These are phyloP conservation scores for Coniochaeta prunicola DNA, from an alignment of 2,329 filamentous ascomycete genomes.

Conservation along the genomic window DNA sequence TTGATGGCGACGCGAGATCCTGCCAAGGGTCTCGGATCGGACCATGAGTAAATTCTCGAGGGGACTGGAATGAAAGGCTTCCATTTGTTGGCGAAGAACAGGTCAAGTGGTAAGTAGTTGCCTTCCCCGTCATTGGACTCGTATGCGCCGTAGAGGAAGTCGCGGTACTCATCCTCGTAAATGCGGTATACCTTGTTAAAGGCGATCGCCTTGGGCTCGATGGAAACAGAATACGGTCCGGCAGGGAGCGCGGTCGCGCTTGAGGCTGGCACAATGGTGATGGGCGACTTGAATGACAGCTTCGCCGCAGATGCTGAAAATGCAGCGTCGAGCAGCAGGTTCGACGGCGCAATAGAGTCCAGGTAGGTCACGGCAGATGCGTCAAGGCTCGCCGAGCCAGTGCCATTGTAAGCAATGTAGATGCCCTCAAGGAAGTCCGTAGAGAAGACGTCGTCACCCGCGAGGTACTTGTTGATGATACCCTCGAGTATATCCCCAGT, in stretches of 20 bases:
- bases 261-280: slow-evolving; percentile 5
- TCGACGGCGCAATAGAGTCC: slow-evolving; percentile 6
- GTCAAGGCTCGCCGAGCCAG: slow-evolving; percentile 14
- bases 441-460: slow-evolving; percentile 27
- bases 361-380: slow-evolving; percentile 12
- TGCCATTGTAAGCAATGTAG: slow-evolving; percentile 19
- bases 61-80: slow-evolving; percentile 24
- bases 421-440: slow-evolving; percentile 25
- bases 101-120: slow-evolving; percentile 11
- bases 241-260: slow-evolving; percentile 7
- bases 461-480: slow-evolving; percentile 21
- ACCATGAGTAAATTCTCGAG: slow-evolving; percentile 27
- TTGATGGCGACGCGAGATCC: slow-evolving; percentile 26
- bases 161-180: slow-evolving; percentile 13
- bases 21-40: slow-evolving; percentile 23
- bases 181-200: slow-evolving; percentile 15
- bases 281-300: slow-evolving; percentile 4
- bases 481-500: slow-evolving; percentile 19
- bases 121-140: slow-evolving; percentile 12
- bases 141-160: slow-evolving; percentile 17
- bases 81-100: slow-evolving; percentile 12
- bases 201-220: slow-evolving; percentile 10
- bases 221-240: slow-evolving; percentile 13
- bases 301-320: slow-evolving; percentile 7
- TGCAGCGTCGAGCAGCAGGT: slow-evolving; percentile 11